Conservation (phyloP, 495 filamentous ascomycete genomes). For the Aspergillus asperescens region DNA sequence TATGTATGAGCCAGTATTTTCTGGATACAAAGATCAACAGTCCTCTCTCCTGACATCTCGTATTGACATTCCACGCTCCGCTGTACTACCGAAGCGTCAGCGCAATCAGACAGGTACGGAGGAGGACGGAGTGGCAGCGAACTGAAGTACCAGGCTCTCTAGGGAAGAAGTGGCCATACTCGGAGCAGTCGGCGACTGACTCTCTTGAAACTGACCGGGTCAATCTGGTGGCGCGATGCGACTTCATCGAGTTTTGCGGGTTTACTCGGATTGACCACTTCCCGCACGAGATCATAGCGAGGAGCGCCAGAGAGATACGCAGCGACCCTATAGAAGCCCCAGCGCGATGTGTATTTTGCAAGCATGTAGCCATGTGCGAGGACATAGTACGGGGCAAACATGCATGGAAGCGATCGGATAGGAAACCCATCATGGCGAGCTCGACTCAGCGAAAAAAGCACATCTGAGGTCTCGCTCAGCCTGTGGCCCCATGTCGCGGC, state of each 20-base stretch:
- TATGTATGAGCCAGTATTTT: too few relatives aligned
- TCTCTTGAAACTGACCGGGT: not conserved
- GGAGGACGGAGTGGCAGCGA: not conserved
- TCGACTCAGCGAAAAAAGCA: not conserved
- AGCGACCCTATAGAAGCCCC: not conserved
- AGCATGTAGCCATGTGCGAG: not conserved
- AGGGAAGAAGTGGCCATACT: not conserved
- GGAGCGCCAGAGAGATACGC: not conserved
- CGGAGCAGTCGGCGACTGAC: not conserved
- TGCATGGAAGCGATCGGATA: not conserved
- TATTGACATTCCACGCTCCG: too few relatives aligned
- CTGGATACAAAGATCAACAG: too few relatives aligned
- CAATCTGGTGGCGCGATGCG: not conserved
- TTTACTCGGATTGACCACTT: conserved; percentile 2
- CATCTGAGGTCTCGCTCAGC: not conserved
- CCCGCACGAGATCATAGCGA: not conserved
- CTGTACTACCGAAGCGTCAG: too few relatives aligned
- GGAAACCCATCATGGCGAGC: not conserved
- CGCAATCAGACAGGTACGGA: not conserved
- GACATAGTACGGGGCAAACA: not conserved
- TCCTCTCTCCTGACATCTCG: too few relatives aligned
- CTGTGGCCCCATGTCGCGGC: not conserved
- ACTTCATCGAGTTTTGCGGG: not conserved
- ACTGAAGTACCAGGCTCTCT: too few relatives aligned
- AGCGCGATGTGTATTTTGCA: not conserved